phyloP scores from a whole-genome alignment of 2,329 filamentous ascomycete genomes.

The Mollisia scopiformis region DNA sequence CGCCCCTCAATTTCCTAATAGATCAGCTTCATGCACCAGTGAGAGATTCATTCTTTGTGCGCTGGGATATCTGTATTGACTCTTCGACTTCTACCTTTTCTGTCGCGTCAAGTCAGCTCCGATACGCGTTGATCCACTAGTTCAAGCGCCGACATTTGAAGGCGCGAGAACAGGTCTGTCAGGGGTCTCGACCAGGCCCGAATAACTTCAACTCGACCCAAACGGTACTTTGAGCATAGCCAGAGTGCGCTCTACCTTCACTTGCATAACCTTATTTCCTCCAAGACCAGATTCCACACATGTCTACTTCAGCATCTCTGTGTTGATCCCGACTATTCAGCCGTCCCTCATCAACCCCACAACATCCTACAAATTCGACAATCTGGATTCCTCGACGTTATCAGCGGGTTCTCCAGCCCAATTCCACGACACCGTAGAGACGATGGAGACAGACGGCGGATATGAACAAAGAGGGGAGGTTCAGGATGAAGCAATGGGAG shows the following conservation, averaged over 20 bases:
- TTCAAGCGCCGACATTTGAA: conserved; percentile 25
- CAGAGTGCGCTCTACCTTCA: conserved; percentile 3
- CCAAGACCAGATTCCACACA: not conserved
- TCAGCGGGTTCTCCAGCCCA: conserved; percentile 54
- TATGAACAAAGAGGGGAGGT: conserved; percentile 35
- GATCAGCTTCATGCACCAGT: conserved; percentile 16
- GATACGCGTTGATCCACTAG: conserved; percentile 20
- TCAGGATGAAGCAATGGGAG: conserved; percentile 34
- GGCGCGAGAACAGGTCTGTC: conserved; percentile 13
- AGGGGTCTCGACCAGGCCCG: conserved; percentile 23
- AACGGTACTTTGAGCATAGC: conserved; percentile 5
- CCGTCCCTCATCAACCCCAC: conserved; percentile 15
- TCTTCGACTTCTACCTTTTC: conserved; percentile 1
- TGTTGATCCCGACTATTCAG: conserved; percentile 26
- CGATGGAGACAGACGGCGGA: conserved; percentile 51
- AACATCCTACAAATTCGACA: conserved; percentile 33
- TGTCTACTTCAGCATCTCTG: conserved; percentile 19
- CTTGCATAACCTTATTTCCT: not conserved
- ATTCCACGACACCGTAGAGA: conserved; percentile 55
- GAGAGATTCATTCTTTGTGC: conserved; percentile 9
- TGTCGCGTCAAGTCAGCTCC: conserved; percentile 27
- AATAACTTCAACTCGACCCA: conserved; percentile 32
- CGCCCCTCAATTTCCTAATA: conserved; percentile 18
- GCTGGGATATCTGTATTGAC: conserved; percentile 4
- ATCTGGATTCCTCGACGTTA: conserved; percentile 56